These are phyloP conservation scores for Scutellaria barbata DNA, from an alignment of 257 asterid species.

Conservation along the genomic window DNA sequence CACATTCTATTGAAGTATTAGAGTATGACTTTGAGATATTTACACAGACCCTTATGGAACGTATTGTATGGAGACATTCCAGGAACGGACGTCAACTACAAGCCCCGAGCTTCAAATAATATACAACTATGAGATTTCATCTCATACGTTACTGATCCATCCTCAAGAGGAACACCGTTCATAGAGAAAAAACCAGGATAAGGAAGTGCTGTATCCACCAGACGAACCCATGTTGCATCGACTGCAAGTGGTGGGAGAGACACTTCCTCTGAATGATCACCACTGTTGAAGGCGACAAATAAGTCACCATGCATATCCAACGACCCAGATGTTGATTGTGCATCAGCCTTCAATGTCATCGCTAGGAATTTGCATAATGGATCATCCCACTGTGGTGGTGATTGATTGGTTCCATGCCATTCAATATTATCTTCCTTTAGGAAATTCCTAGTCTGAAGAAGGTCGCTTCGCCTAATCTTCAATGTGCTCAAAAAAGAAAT, in stretches of 20 bases:
- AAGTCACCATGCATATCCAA: slow-evolving; percentile 49
- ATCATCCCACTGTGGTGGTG: slow-evolving; percentile 78
- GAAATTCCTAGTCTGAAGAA: slow-evolving; percentile 69
- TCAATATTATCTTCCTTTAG: slow-evolving; percentile 62
- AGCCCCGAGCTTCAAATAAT: slow-evolving; percentile 67
- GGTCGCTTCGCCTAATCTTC: slow-evolving; percentile 68
- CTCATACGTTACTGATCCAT: slow-evolving; percentile 49
- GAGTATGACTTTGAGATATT: slow-evolving; percentile 2
- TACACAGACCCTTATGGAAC: slow-evolving; percentile 26
- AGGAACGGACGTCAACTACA: slow-evolving; percentile 29
- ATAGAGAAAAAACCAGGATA: slow-evolving; percentile 68
- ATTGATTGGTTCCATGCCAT: slow-evolving; percentile 67
- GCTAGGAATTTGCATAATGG: slow-evolving; percentile 66
- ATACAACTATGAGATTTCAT: slow-evolving; percentile 85
- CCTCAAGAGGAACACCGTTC: slow-evolving; percentile 58
- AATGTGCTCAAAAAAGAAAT: slow-evolving; percentile 72
- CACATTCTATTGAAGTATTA: slow-evolving; percentile 17
- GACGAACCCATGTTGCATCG: slow-evolving; percentile 56
- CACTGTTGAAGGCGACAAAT: slow-evolving; percentile 74
- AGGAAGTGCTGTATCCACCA: slow-evolving; percentile 83
- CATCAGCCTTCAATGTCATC: slow-evolving; percentile 64
- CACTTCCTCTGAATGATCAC: slow-evolving; percentile 50
- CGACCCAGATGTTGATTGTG: slow-evolving; percentile 32
- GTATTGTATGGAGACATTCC: slow-evolving; percentile 9
- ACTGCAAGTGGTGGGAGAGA: slow-evolving; percentile 59